These are phyloP conservation scores for Geosmithia putterillii DNA, from an alignment of 2,329 filamentous ascomycete species.

Conservation along the genomic window DNA sequence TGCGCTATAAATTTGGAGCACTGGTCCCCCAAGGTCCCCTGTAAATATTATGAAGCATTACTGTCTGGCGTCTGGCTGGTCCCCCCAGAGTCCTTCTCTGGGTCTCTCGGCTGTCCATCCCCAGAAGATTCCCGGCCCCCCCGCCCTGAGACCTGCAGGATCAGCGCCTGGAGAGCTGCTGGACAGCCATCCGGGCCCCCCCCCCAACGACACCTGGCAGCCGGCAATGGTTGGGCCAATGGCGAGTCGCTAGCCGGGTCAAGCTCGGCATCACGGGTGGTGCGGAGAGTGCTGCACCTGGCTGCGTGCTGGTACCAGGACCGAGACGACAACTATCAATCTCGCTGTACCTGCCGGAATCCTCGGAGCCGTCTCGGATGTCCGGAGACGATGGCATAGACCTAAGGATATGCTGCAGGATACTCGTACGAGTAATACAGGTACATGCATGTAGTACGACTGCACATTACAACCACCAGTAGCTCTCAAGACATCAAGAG, in stretches of 20 bases:
- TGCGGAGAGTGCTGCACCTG: too few relatives aligned
- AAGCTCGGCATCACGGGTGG: constrained; percentile 1
- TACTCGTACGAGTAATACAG: too few relatives aligned
- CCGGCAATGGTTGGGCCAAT: background rate
- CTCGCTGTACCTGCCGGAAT: background rate
- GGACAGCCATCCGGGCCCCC: background rate
- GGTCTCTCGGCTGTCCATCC: background rate
- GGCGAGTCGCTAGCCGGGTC: background rate
- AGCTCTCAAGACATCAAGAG: too few relatives aligned
- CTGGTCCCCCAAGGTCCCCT: background rate
- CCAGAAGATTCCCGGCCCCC: too few relatives aligned
- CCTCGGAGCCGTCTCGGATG: background rate
- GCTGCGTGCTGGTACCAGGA: too few relatives aligned
- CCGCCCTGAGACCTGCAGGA: too few relatives aligned
- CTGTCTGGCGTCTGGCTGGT: background rate
- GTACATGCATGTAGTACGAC: too few relatives aligned
- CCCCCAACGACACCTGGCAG: background rate
- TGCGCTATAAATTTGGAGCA: background rate
- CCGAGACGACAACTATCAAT: background rate
- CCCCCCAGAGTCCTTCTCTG: background rate
- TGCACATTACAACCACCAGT: too few relatives aligned
- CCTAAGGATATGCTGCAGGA: too few relatives aligned
- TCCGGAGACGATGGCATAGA: background rate
- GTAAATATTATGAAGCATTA: background rate
- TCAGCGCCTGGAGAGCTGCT: too few relatives aligned